Conservation (phyloP, 176 grass and related monocot species). For the Rhynchospora pubera region DNA sequence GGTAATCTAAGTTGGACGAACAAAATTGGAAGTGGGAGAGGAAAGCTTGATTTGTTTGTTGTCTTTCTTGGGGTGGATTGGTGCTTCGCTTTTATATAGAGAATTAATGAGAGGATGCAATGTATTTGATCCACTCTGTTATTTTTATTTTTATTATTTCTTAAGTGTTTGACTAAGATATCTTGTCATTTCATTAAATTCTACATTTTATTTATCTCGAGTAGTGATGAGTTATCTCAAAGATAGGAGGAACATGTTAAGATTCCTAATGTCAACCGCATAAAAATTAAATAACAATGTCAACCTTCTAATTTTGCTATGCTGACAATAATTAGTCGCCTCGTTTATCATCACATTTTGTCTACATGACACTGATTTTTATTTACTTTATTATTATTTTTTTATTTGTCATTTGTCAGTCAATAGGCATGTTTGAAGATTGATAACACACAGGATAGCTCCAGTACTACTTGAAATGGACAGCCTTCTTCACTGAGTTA, state of each 20-base stretch:
- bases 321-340: not conserved
- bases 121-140: slow-evolving; percentile 6
- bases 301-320: not conserved
- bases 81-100: slow-evolving; percentile 18
- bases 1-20: not conserved
- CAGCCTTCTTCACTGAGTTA: no score
- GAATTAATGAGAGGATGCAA: slow-evolving; percentile 1
- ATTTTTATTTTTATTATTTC: slow-evolving; percentile 4
- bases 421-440: not conserved
- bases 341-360: not conserved
- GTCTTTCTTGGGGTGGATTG: not conserved
- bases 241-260: not conserved
- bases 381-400: not conserved
- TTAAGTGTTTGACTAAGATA: slow-evolving; percentile 21
- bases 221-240: slow-evolving; percentile 7
- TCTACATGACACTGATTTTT: not conserved
- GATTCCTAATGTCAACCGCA: not conserved
- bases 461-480: no score
- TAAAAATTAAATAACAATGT: not conserved
- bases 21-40: not conserved
- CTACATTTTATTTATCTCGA: not conserved
- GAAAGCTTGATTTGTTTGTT: slow-evolving; percentile 17
- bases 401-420: not conserved
- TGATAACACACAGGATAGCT: no score
- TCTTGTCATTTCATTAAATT: not conserved